Percentiles rank a stretch among this genome's conserved stretches.
phyloP scores from a whole-genome alignment of 78 protist genomes.

The Abeoforma whisleri region DNA sequence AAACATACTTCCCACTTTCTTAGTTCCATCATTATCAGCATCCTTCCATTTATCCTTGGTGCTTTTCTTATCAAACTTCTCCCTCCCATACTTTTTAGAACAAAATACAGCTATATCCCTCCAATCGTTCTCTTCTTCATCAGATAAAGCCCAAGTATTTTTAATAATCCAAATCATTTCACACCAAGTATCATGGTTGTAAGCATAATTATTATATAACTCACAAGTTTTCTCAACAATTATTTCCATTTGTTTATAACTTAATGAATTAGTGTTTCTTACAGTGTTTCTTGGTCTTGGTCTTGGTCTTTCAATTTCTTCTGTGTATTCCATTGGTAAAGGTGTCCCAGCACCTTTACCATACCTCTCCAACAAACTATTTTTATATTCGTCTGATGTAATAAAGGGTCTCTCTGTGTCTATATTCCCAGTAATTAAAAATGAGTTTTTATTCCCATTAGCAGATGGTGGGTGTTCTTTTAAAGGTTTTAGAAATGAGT shows the following conservation, averaged over 20 bases:
- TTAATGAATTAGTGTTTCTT: no score
- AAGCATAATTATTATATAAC: background rate
- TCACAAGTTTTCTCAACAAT: background rate
- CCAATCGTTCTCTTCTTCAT: background rate
- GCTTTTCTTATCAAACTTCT: background rate
- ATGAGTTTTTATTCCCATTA: no score
- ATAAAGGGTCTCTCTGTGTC: no score
- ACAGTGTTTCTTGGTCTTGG: no score
- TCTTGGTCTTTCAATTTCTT: no score
- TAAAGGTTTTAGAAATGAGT: no score
- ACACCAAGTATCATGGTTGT: background rate
- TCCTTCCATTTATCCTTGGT: background rate
- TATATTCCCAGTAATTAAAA: no score
- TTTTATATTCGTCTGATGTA: no score
- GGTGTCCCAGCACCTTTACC: no score
- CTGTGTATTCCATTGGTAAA: no score
- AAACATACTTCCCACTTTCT: background rate
- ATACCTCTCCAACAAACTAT: no score
- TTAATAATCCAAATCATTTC: background rate
- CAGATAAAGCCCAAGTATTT: background rate
- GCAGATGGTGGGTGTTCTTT: no score
- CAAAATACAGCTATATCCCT: background rate
- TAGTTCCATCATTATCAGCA: background rate
- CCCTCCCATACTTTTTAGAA: background rate
- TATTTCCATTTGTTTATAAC: background rate